A percentile compares a stretch with the other conserved stretches of the same genome.
Evolutionary conservation across 192 early-diverging fungal genomes (phyloP).

Genomic region (Coemansia sp.): DNA sequence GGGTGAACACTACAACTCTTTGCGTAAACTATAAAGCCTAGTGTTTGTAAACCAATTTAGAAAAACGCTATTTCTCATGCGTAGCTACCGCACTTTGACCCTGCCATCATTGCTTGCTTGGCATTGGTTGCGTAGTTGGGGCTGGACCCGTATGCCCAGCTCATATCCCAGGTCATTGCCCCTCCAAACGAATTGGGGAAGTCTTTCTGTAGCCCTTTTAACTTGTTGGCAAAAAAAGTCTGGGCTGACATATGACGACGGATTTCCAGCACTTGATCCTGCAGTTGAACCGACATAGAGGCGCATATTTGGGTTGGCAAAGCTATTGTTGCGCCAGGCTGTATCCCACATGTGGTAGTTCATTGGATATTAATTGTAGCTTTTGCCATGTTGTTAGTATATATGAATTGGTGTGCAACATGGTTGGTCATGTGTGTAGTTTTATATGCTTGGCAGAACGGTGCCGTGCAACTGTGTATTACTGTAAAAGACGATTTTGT

Average conservation of each 20-base stretch:
- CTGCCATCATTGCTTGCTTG: conserved; percentile 49
- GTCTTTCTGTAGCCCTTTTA: conserved; percentile 37
- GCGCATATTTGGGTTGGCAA: conserved; percentile 59
- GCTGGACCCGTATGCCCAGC: conserved; percentile 47
- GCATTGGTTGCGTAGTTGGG: conserved; percentile 44
- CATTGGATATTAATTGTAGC: conserved; percentile 27
- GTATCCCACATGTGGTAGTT: conserved; percentile 57
- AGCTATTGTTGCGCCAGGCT: conserved; percentile 59
- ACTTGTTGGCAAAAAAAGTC: conserved; percentile 45
- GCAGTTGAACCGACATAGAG: conserved; percentile 60
- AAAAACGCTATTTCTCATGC: not conserved
- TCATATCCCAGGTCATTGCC: conserved; percentile 69
- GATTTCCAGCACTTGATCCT: conserved; percentile 53
- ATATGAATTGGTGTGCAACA: not conserved
- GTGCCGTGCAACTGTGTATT: no score
- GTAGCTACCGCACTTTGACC: conserved; percentile 15
- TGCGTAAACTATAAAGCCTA: conserved; percentile 41
- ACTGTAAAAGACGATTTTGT: no score
- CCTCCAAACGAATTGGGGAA: conserved; percentile 62
- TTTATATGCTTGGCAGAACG: no score
- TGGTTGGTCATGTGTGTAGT: not conserved
- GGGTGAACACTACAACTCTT: conserved; percentile 96
- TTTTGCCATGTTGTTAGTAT: not conserved
- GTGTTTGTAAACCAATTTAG: not conserved
- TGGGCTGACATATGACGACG: conserved; percentile 44